phyloP scores from a whole-genome alignment of 2,329 filamentous ascomycete species.

The Talaromyces sp. region DNA sequence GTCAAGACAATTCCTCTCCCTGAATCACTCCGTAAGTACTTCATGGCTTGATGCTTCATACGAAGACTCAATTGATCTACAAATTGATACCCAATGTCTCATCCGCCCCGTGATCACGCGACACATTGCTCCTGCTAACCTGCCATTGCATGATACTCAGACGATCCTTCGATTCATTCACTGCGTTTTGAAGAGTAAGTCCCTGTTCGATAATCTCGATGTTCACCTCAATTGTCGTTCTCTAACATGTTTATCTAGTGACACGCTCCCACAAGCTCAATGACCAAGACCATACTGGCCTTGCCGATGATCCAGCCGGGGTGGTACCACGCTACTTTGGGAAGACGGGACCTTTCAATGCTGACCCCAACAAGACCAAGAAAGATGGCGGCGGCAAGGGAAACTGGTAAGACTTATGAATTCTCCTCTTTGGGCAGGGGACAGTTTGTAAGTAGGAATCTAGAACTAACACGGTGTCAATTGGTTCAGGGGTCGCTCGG shows the following conservation, averaged over 20 bases:
- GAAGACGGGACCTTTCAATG: conserved; percentile 77
- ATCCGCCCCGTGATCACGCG: neutral
- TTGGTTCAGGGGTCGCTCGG: conserved; percentile 69
- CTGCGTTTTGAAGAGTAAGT: neutral
- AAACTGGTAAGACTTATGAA: conserved; percentile 71
- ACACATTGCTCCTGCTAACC: conserved; percentile 2
- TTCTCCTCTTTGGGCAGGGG: neutral
- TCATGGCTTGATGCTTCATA: neutral
- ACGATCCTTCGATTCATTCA: neutral
- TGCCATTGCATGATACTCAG: neutral
- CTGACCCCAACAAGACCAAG: conserved; percentile 90
- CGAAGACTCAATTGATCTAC: neutral
- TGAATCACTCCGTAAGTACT: neutral
- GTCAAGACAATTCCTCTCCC: neutral
- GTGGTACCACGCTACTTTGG: conserved; percentile 88
- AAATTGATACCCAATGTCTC: neutral
- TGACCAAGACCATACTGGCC: conserved; percentile 82
- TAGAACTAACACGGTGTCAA: neutral
- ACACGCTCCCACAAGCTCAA: conserved; percentile 96
- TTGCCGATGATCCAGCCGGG: conserved; percentile 74
- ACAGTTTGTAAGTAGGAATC: neutral
- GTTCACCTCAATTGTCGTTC: neutral
- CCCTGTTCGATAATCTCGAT: too few relatives aligned
- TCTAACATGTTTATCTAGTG: conserved; percentile 58
- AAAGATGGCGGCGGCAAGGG: conserved; percentile 91